Evolutionary conservation across 2,329 filamentous ascomycete species (phyloP).

Genomic region (Magnaporthiopsis incrustans): DNA sequence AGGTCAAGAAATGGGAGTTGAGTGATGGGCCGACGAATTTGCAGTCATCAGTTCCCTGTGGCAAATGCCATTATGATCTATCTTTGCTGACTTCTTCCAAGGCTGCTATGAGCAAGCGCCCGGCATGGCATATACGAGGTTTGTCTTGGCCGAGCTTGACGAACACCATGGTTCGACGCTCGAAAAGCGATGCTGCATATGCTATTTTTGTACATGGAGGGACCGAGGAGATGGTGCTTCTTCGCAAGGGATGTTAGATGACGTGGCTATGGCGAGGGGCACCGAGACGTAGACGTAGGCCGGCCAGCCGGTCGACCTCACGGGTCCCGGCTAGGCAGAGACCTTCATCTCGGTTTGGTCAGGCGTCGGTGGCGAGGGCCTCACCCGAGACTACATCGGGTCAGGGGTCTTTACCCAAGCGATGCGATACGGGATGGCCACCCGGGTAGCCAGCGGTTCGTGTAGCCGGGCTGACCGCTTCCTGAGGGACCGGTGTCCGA

Average conservation of each 20-base stretch:
- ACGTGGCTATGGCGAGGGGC: too few species aligned
- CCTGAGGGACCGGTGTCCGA: neutral
- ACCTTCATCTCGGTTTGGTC: neutral
- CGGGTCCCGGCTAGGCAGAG: neutral
- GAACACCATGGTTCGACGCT: neutral
- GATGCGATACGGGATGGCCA: neutral
- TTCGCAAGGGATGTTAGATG: too few species aligned
- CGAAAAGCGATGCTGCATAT: too few species aligned
- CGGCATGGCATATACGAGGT: neutral
- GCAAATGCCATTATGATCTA: neutral
- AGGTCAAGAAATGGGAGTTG: neutral
- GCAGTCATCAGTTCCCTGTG: too few species aligned
- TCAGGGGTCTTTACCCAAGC: neutral
- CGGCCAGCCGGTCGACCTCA: neutral
- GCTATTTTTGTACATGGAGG: too few species aligned
- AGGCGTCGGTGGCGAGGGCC: neutral
- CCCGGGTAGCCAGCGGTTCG: neutral
- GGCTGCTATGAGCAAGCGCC: neutral
- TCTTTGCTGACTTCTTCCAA: neutral
- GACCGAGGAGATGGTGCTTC: too few species aligned
- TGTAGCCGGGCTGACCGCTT: neutral
- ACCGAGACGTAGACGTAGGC: too few species aligned
- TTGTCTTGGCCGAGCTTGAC: neutral
- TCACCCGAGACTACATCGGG: neutral
- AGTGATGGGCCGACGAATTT: neutral